These are phyloP conservation scores for Xerocomus spinulosus DNA, from an alignment of 768 basidiomycete genomes.

Conservation along the genomic window DNA sequence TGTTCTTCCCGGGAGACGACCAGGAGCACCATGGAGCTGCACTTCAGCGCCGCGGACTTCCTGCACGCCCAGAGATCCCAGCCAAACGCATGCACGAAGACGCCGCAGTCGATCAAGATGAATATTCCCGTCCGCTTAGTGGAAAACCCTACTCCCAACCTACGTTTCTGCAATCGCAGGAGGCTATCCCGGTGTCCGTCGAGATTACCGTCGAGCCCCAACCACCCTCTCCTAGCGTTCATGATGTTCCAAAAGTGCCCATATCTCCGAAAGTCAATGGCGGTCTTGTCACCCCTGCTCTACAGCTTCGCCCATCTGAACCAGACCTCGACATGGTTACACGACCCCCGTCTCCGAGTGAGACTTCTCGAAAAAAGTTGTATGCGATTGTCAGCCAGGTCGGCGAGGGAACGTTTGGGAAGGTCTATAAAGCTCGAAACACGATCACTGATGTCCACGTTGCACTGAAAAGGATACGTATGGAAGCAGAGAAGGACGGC, in stretches of 20 bases:
- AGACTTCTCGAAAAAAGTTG: constrained; percentile 45
- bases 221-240: constrained; percentile 15
- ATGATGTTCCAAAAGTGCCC: constrained; percentile 18
- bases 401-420: constrained; percentile 97
- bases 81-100: constrained; percentile 27
- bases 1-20: constrained; percentile 82
- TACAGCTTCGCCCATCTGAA: constrained; percentile 19
- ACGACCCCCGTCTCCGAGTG: constrained; percentile 27
- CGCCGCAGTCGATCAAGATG: constrained; percentile 17
- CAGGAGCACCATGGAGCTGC: constrained; percentile 43
- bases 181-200: constrained; percentile 4
- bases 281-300: constrained; percentile 18
- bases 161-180: constrained; percentile 6
- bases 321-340: constrained; percentile 22
- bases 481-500: constrained; percentile 96
- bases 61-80: constrained; percentile 24
- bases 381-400: constrained; percentile 91
- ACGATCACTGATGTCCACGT: constrained; percentile 71
- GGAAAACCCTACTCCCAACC: not conserved
- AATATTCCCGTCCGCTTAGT: constrained; percentile 5
- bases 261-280: constrained; percentile 25
- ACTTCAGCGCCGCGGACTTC: constrained; percentile 13
- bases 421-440: constrained; percentile 94
- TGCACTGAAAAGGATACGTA: constrained; percentile 92
- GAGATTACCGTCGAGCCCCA: constrained; percentile 11